Percentiles rank a stretch among this genome's conserved stretches.
Conservation (phyloP, 108 stramenopile species). For the Nitzschia sp. region DNA sequence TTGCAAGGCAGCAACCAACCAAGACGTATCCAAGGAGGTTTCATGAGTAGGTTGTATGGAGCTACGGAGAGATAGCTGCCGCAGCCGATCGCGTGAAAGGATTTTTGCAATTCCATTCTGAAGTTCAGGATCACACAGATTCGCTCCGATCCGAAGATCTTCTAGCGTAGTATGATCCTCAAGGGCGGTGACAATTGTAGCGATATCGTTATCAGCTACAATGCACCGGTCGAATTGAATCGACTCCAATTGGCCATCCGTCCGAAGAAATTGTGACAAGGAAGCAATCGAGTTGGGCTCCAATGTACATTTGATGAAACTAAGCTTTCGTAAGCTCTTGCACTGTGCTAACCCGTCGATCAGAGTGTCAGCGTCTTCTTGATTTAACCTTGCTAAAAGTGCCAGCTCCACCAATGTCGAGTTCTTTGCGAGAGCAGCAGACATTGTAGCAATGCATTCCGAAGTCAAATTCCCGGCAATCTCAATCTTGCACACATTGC, state of each 20-base stretch:
- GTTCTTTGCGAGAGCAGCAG: neutral
- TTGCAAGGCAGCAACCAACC: neutral
- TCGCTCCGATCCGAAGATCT: slow-evolving; percentile 1
- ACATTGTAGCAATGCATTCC: neutral
- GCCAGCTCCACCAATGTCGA: slow-evolving; percentile 6
- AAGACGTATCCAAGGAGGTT: neutral
- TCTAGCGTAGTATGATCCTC: neutral
- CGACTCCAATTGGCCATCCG: neutral
- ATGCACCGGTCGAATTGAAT: slow-evolving; percentile 14
- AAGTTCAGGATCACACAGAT: neutral
- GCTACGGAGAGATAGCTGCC: neutral
- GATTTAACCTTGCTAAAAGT: neutral
- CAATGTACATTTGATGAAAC: slow-evolving; percentile 16
- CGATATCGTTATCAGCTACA: slow-evolving; percentile 4
- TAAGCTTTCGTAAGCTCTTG: neutral
- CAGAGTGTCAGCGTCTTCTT: neutral
- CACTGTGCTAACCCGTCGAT: neutral
- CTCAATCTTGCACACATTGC: slow-evolving; percentile 7
- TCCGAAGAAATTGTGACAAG: neutral
- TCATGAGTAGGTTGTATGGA: neutral
- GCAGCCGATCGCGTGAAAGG: neutral
- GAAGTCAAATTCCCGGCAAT: slow-evolving; percentile 4
- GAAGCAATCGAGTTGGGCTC: neutral
- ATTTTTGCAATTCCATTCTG: neutral
- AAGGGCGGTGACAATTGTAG: neutral